phyloP scores from a whole-genome alignment of 768 basidiomycete species.

The Termitomyces eurrhizus region DNA sequence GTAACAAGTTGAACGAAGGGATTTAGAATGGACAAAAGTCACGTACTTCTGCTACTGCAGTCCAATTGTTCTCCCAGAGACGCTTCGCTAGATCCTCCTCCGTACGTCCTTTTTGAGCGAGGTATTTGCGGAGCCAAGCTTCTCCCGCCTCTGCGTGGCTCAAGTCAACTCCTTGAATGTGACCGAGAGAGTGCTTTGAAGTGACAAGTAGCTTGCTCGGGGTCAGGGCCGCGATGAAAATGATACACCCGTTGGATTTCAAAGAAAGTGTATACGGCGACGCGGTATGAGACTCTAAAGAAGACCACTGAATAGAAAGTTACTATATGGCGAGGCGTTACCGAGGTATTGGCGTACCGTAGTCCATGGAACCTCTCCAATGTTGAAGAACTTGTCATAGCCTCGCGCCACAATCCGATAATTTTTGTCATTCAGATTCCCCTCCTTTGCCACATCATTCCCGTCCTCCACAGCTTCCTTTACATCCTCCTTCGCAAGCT shows the following conservation, averaged over 20 bases:
- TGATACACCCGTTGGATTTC: conserved; percentile 97
- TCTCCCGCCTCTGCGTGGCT: conserved; percentile 86
- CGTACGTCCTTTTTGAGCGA: conserved; percentile 55
- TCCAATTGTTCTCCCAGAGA: conserved; percentile 83
- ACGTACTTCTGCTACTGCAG: conserved; percentile 86
- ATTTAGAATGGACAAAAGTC: background rate
- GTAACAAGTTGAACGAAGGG: background rate
- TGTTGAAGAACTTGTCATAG: conserved; percentile 99
- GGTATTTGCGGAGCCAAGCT: conserved; percentile 73
- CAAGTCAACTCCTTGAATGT: conserved; percentile 31
- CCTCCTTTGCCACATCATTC: conserved; percentile 3
- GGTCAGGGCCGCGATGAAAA: conserved; percentile 87
- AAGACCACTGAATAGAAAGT: conserved; percentile 56
- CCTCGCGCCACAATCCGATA: conserved; percentile 80
- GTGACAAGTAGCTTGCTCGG: conserved; percentile 74
- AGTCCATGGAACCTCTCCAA: conserved; percentile 94
- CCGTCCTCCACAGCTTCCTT: conserved; percentile 17
- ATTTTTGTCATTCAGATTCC: conserved; percentile 19
- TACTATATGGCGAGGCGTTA: conserved; percentile 4
- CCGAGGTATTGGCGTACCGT: conserved; percentile 47
- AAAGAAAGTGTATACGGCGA: conserved; percentile 83
- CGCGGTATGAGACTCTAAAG: conserved; percentile 63
- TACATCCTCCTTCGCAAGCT: conserved; percentile 28
- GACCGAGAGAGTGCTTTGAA: conserved; percentile 89
- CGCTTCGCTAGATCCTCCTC: conserved; percentile 69